Evolutionary conservation across 805 yeast species (phyloP), one percentile per base, ranked within the genome.

Genomic region (Wickerhamomyces kurtzmanii): DNA sequence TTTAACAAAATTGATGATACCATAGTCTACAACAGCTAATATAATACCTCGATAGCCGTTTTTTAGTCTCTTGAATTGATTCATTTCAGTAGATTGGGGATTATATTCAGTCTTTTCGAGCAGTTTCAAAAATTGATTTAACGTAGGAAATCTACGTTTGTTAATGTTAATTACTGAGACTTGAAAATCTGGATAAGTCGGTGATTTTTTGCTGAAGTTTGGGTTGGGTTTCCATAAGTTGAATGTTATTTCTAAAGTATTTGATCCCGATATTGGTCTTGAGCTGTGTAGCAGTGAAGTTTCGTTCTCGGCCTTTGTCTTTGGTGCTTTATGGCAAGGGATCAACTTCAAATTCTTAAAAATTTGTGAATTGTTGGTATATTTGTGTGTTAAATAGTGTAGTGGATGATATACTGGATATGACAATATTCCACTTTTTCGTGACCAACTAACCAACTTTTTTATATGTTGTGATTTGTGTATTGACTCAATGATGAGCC

Each of bases 181-280:
- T 40, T 77, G 84, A 47, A 70, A 87, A 48, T 87, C 87, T 2
- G 96, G 94, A 3, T 44, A 25, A 0, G 78, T 74, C 1, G 94
- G 93, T 14, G 46, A 42, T 19, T 71, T 74, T 40, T 85, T 85
- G 33, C 75, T 75, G 56, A 81, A 87, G 3, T 59, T 53, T 0
- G 81, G 65, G 3, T 65, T 58, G 2, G 97, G 96, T 47, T 82
- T 85, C 95, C 96, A 87, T 3, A 83, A 81, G 42, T 79, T 64
- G 41, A 62, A 86, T 0, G 69, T 57, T 3, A 79, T 53, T 5
- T 45, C 31, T 21, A 48, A 52, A 3, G 29, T 30, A 9, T 31
- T 29, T 1, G 38, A 36, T 27, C 15, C 14, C 9, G 20, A 5
- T 9, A n/a, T n/a, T 33, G 45, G 39, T 23, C 45, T 42, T 28